Evolutionary conservation across 805 yeast species (phyloP).

Genomic region (Ascoidea rubescens): DNA sequence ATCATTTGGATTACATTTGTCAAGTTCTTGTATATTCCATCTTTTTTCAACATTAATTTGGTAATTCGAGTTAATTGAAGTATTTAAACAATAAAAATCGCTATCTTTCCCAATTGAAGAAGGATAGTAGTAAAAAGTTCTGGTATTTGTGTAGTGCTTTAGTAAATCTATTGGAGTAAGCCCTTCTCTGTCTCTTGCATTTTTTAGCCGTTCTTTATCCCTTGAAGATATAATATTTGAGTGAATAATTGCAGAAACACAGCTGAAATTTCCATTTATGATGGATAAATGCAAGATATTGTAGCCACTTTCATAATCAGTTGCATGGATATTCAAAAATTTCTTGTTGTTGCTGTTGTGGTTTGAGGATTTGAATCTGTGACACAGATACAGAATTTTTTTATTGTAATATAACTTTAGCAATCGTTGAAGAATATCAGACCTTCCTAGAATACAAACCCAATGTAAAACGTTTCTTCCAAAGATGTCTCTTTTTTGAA

Average conservation of each 20-base stretch:
- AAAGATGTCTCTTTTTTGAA: constrained; percentile 45
- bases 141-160: neutral
- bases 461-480: constrained; percentile 58
- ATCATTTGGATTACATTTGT: too few relatives aligned
- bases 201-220: constrained; percentile 23
- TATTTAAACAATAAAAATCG: neutral
- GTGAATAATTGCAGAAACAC: constrained; percentile 32
- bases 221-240: constrained; percentile 13
- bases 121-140: neutral
- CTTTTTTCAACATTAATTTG: neutral
- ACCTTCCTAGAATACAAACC: constrained; percentile 34
- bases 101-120: neutral
- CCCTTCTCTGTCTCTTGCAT: constrained; percentile 55
- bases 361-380: neutral
- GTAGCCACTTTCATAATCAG: constrained; percentile 73
- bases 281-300: constrained; percentile 65
- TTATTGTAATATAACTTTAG: constrained; percentile 28
- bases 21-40: too few relatives aligned
- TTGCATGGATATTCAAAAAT: constrained; percentile 24
- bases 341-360: neutral
- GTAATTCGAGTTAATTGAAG: neutral
- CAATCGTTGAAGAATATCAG: constrained; percentile 29
- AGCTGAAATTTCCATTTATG: constrained; percentile 37
- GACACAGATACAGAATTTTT: neutral
- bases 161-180: constrained; percentile 61